Conservation (phyloP, 2,329 filamentous ascomycete genomes). For the Didymella pinodella region DNA sequence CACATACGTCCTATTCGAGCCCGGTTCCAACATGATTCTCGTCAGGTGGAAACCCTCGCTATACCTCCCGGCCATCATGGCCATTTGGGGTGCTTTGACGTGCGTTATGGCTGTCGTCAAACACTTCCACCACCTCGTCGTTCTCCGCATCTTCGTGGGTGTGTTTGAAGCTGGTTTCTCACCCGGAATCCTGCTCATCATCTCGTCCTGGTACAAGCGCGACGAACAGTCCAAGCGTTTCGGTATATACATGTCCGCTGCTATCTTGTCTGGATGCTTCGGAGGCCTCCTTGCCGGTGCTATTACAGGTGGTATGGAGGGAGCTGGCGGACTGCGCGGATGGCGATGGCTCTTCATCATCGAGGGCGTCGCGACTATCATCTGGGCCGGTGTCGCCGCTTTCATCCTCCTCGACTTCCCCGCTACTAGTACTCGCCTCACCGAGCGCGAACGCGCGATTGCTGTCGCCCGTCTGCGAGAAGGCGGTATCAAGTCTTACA, state of each 20-base stretch:
- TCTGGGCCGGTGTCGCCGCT: constrained; percentile 52
- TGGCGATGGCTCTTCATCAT: constrained; percentile 55
- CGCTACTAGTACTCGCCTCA: constrained; percentile 55
- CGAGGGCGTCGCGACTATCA: constrained; percentile 51
- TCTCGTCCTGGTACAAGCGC: constrained; percentile 68
- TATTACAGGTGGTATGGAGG: constrained; percentile 58
- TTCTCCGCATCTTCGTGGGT: constrained; percentile 63
- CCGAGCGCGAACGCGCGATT: constrained; percentile 53
- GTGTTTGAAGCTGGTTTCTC: constrained; percentile 64
- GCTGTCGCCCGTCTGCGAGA: constrained; percentile 56
- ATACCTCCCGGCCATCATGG: constrained; percentile 62
- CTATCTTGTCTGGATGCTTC: constrained; percentile 64
- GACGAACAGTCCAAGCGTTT: constrained; percentile 66
- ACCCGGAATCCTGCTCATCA: constrained; percentile 62
- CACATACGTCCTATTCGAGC: constrained; percentile 61
- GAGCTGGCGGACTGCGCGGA: constrained; percentile 55
- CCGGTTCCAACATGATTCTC: constrained; percentile 64
- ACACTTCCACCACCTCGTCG: constrained; percentile 58
- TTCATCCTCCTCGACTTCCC: constrained; percentile 62
- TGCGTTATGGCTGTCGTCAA: constrained; percentile 61
- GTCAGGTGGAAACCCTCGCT: constrained; percentile 58
- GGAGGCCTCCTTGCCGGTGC: constrained; percentile 60
- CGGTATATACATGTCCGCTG: constrained; percentile 66
- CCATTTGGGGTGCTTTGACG: constrained; percentile 61
- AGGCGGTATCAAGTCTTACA: constrained; percentile 52